These are phyloP conservation scores for Vachellia collinsii DNA, from an alignment of 306 rosid species.

Conservation along the genomic window DNA sequence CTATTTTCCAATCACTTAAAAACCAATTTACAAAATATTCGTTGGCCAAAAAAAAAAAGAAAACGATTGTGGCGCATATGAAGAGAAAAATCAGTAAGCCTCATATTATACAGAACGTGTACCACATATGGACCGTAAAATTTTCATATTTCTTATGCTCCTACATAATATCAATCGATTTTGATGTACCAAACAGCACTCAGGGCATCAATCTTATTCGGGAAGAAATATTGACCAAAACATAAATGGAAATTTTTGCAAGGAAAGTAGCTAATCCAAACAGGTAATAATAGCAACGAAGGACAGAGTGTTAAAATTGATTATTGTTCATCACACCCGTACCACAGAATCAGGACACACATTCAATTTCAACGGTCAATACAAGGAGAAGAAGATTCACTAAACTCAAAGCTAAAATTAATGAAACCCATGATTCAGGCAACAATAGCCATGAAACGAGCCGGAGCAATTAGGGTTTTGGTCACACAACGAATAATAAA, in stretches of 20 bases:
- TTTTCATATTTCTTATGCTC: neutral
- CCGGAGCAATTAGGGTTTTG: constrained; percentile 23
- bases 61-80: neutral
- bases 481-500: constrained; percentile 14
- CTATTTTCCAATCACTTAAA: neutral
- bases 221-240: constrained; percentile 7
- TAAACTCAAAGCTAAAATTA: constrained; percentile 25
- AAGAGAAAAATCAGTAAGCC: neutral
- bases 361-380: constrained; percentile 26
- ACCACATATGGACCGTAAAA: neutral
- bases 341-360: constrained; percentile 22
- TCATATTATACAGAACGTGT: neutral
- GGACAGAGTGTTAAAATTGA: constrained; percentile 13
- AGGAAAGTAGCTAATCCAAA: constrained; percentile 14
- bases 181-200: neutral
- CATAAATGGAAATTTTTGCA: neutral
- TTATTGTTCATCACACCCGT: constrained; percentile 17
- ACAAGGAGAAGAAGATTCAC: constrained; percentile 9
- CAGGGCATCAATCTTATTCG: neutral
- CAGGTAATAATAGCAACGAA: constrained; percentile 7
- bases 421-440: constrained; percentile 15
- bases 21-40: neutral
- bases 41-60: neutral
- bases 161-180: neutral
- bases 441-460: neutral